Conservation (phyloP, 2,329 filamentous ascomycete species). For the Rosellinia necatrix region DNA sequence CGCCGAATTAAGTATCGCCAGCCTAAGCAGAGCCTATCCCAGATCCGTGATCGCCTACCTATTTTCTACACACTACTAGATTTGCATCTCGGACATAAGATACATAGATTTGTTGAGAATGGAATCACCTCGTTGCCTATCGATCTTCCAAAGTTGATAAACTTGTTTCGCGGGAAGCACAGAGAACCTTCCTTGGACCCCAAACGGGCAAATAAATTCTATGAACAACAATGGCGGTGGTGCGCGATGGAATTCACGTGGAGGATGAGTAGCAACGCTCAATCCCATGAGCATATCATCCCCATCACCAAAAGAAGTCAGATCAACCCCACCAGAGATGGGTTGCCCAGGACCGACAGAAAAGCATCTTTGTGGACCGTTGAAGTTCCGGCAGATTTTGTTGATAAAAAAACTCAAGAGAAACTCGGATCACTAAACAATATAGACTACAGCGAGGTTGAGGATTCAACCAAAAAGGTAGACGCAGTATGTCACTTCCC, state of each 20-base stretch:
- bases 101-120: conserved; percentile 16
- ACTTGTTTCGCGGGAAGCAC: not conserved
- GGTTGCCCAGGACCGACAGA: conserved; percentile 4
- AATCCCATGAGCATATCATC: conserved; percentile 14
- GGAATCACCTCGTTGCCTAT: conserved; percentile 9
- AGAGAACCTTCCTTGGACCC: too few species aligned
- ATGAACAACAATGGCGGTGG: conserved; percentile 23
- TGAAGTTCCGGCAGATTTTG: conserved; percentile 16
- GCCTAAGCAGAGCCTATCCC: conserved; percentile 1
- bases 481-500: conserved; percentile 7
- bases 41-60: conserved; percentile 13
- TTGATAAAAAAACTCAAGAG: conserved; percentile 4
- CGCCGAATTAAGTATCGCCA: not conserved
- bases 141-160: conserved; percentile 1
- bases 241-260: conserved; percentile 25
- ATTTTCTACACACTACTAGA: conserved; percentile 21
- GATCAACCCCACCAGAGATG: conserved; percentile 18
- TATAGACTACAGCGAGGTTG: not conserved
- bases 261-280: conserved; percentile 16
- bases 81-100: conserved; percentile 13
- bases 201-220: conserved; percentile 20
- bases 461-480: not conserved
- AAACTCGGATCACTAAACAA: conserved; percentile 8
- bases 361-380: conserved; percentile 21
- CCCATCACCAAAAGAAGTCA: conserved; percentile 7